Conservation (phyloP, 1,139 yeast species). For the Lizanozyma gosingica region DNA sequence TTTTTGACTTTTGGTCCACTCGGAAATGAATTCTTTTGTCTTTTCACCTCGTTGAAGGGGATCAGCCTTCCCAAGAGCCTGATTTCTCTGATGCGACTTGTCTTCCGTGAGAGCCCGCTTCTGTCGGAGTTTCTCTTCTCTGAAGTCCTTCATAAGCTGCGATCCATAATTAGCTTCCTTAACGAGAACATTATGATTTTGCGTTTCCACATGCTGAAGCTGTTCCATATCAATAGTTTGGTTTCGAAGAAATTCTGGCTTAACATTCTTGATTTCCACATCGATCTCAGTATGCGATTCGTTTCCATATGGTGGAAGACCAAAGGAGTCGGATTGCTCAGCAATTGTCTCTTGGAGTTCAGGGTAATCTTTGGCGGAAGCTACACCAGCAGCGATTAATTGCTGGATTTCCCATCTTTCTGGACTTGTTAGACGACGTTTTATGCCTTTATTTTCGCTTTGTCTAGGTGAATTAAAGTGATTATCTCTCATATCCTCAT, state of each 20-base stretch:
- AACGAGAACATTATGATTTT: background rate
- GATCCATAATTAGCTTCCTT: slow-evolving; percentile 79
- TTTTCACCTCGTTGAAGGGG: slow-evolving; percentile 13
- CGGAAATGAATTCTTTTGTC: slow-evolving; percentile 12
- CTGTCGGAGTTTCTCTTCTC: slow-evolving; percentile 48
- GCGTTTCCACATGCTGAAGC: slow-evolving; percentile 39
- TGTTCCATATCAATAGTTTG: slow-evolving; percentile 36
- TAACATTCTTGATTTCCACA: slow-evolving; percentile 59
- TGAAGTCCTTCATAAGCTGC: slow-evolving; percentile 51
- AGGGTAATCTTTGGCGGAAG: slow-evolving; percentile 61
- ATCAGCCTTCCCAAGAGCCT: background rate
- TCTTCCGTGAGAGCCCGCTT: too few relatives aligned
- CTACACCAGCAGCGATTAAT: slow-evolving; percentile 71
- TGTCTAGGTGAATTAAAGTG: slow-evolving; percentile 3
- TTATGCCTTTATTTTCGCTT: slow-evolving; percentile 8
- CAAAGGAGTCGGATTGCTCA: background rate
- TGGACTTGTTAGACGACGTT: slow-evolving; percentile 34
- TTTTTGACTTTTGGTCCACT: slow-evolving; percentile 10
- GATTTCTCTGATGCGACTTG: slow-evolving; percentile 14
- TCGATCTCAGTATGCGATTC: slow-evolving; percentile 40
- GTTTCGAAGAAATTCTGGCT: slow-evolving; percentile 56
- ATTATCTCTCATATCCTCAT: slow-evolving; percentile 7
- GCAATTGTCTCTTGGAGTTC: slow-evolving; percentile 47
- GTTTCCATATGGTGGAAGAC: slow-evolving; percentile 2
- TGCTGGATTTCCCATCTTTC: slow-evolving; percentile 90